Base-by-base conservation (phyloP, 208 protist species). In the Acanthamoeba lugdunensis region DNA sequence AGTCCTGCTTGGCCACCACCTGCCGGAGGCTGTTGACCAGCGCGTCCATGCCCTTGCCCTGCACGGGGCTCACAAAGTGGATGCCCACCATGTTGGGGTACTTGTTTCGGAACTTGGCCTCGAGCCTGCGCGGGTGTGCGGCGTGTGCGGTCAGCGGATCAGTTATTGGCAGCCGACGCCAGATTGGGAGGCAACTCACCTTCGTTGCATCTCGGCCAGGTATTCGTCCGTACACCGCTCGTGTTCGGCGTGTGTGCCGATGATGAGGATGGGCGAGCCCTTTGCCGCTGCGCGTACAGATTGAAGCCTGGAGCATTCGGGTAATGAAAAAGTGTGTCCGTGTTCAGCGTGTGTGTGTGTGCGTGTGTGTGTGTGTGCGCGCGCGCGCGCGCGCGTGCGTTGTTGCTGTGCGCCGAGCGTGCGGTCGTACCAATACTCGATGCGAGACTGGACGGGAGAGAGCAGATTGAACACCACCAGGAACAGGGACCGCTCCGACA, bases 401-500 rank as follows among this genome's bases (percentile, higher is more conserved):
- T 41, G 37, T 4, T 41, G 37, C 37, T 4, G 37, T 41, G 37
- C 37, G 37, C 37, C 37, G 37, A 41, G 37, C 45, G 45, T 56
- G 75, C 2, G 61, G 61, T 18, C 41, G 48, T 67, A 90, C 82
- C 82, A 90, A 52, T 50, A 90, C 23, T 90, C 82, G 33, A 90
- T 23, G 41, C 58, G 82, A 6, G 82, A 90, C 82, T 90, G 50
- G 30, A 50, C 82, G 6, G 28, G 45, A 0, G 82, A 33, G 41
- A 90, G 25, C 9, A 88, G 48, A 11, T 90, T 67, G 28, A 90
- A 90, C 6, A 90, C 54, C 28, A 90, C 16, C 28, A 90, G 21
- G 82, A 50, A 90, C 33, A 90, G 50, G 16, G 82, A 90, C 18
- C 82, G 50, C 54, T 90, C 82, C 21, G 73, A 82, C 33, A 82